Conservation (phyloP, 352 stramenopile species). For the Phytophthora idaei region DNA sequence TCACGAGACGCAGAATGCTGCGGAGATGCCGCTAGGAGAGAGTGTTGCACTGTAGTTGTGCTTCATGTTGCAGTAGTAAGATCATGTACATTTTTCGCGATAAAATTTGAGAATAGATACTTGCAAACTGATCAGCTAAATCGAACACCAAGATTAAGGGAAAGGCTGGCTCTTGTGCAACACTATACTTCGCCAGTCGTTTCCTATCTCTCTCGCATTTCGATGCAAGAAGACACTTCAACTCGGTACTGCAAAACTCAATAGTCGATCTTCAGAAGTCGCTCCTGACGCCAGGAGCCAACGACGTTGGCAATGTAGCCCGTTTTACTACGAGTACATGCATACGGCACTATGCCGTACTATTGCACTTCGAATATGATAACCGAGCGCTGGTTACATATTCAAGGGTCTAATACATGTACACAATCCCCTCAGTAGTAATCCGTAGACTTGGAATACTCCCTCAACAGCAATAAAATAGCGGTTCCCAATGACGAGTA, state of each 20-base stretch:
- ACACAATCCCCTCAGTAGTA: no score
- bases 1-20: conserved; percentile 40
- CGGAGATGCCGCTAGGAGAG: conserved; percentile 12
- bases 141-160: background rate
- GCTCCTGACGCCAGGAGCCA: conserved; percentile 7
- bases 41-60: conserved; percentile 25
- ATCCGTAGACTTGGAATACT: no score
- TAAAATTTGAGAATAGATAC: conserved; percentile 26
- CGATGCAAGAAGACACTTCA: conserved; percentile 7
- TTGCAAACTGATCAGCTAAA: background rate
- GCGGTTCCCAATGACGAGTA: no score
- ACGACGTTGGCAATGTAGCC: no score
- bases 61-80: conserved; percentile 23
- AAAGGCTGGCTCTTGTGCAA: conserved; percentile 4
- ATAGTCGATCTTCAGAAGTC: conserved; percentile 12
- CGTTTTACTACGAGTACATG: no score
- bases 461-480: no score
- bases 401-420: no score
- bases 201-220: conserved; percentile 1
- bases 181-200: conserved; percentile 6
- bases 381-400: no score
- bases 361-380: no score
- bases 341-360: no score
- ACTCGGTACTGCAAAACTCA: conserved; percentile 10
- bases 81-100: conserved; percentile 28